A percentile compares a stretch with the other conserved stretches of the same genome.
Conservation (phyloP, 2,329 filamentous ascomycete species). For the Nemania sp. region DNA sequence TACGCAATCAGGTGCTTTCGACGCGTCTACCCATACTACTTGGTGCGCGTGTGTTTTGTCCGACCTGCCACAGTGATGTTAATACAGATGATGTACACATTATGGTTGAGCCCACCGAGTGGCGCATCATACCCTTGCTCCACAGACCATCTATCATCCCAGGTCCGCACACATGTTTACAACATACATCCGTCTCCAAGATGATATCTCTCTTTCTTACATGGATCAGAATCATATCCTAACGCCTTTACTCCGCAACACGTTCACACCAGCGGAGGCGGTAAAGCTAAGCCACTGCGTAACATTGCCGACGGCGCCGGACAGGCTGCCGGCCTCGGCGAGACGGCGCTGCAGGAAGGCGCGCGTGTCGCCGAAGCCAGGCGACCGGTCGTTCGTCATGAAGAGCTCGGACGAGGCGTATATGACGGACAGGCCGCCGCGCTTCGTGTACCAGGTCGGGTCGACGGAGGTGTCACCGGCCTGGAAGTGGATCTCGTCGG, state of each 20-base stretch:
- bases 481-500: constrained; percentile 92
- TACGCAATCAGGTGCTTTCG: neutral
- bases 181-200: neutral
- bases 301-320: constrained; percentile 65
- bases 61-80: neutral
- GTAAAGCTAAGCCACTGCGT: constrained; percentile 84
- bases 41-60: neutral
- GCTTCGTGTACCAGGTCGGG: constrained; percentile 80
- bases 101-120: neutral
- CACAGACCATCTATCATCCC: neutral
- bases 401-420: constrained; percentile 82
- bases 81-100: constrained; percentile 14
- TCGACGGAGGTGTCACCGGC: constrained; percentile 83
- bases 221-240: constrained; percentile 60
- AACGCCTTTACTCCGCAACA: constrained; percentile 85
- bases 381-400: constrained; percentile 86
- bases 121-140: neutral
- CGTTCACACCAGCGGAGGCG: constrained; percentile 74
- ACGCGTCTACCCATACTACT: neutral
- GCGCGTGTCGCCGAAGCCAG: constrained; percentile 75
- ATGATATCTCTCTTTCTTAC: neutral
- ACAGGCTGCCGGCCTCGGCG: constrained; percentile 67
- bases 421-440: constrained; percentile 58
- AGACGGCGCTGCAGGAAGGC: constrained; percentile 78
- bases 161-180: neutral